Percentiles rank a stretch among this genome's conserved stretches.
phyloP scores from a whole-genome alignment of 164 flowering plant genomes.

The Sextonia rubra region DNA sequence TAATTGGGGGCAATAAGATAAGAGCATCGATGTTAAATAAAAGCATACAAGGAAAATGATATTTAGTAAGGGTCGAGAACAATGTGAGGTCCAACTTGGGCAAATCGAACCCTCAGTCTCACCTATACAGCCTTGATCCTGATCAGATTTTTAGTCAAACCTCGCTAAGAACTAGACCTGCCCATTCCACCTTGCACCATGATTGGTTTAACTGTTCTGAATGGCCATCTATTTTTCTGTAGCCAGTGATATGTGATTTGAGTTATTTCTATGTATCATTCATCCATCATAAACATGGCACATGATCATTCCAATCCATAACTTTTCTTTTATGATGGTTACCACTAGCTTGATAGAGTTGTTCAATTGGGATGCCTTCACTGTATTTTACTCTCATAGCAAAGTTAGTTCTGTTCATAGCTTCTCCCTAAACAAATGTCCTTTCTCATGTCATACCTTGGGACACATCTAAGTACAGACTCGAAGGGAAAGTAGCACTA shows the following conservation, averaged over 20 bases:
- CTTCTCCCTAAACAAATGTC: slow-evolving; percentile 9
- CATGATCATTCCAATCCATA: no score
- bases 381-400: slow-evolving; percentile 24
- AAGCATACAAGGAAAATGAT: no score
- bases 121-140: no score
- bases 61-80: no score
- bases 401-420: slow-evolving; percentile 5
- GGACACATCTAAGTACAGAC: slow-evolving; percentile 19
- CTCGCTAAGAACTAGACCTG: slow-evolving; percentile 3
- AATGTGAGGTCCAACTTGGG: no score
- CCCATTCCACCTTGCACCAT: background rate
- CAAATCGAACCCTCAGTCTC: no score
- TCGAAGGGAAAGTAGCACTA: slow-evolving; percentile 15
- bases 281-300: no score
- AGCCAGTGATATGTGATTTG: background rate
- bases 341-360: slow-evolving; percentile 2
- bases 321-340: background rate
- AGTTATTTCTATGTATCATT: no score
- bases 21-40: no score
- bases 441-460: slow-evolving; percentile 25
- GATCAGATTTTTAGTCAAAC: background rate
- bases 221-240: slow-evolving; percentile 5
- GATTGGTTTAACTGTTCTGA: slow-evolving; percentile 10
- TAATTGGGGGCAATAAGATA: no score
- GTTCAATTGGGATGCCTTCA: slow-evolving; percentile 4